Conservation (phyloP, 2,329 filamentous ascomycete genomes). For the Incumbomyces lentus region DNA sequence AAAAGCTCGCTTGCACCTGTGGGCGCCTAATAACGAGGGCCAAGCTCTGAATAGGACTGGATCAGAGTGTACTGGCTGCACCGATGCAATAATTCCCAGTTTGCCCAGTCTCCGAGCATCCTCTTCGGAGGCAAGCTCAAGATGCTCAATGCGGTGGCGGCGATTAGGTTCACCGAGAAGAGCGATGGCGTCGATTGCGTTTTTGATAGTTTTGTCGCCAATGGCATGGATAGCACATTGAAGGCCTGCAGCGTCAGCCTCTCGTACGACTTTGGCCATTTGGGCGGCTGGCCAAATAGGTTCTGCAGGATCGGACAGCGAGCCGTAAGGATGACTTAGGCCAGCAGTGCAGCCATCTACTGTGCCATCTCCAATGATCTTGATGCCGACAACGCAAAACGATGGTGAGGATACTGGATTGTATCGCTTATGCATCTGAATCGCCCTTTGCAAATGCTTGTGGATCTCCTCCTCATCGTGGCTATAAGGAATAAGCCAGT, state of each 20-base stretch:
- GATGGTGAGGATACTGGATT: constrained; percentile 29
- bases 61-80: constrained; percentile 30
- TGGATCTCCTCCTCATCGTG: constrained; percentile 29
- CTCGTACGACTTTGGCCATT: constrained; percentile 32
- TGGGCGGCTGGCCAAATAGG: constrained; percentile 36
- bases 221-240: constrained; percentile 43
- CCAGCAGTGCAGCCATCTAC: constrained; percentile 42
- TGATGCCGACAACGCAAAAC: constrained; percentile 37
- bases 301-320: constrained; percentile 29
- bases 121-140: constrained; percentile 37
- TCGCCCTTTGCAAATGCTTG: constrained; percentile 35
- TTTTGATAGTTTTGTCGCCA: constrained; percentile 36
- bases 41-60: constrained; percentile 39
- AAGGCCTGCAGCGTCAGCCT: constrained; percentile 32
- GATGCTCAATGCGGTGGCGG: constrained; percentile 41
- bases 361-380: constrained; percentile 40
- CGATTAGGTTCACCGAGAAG: constrained; percentile 30
- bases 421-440: constrained; percentile 31
- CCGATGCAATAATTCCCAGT: constrained; percentile 34
- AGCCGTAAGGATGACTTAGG: constrained; percentile 35
- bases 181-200: constrained; percentile 37
- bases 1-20: constrained; percentile 38
- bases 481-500: constrained; percentile 38
- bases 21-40: constrained; percentile 35
- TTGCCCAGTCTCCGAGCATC: constrained; percentile 37